phyloP scores from a whole-genome alignment of 768 basidiomycete genomes.

The Dictyophora rubrovolvata region DNA sequence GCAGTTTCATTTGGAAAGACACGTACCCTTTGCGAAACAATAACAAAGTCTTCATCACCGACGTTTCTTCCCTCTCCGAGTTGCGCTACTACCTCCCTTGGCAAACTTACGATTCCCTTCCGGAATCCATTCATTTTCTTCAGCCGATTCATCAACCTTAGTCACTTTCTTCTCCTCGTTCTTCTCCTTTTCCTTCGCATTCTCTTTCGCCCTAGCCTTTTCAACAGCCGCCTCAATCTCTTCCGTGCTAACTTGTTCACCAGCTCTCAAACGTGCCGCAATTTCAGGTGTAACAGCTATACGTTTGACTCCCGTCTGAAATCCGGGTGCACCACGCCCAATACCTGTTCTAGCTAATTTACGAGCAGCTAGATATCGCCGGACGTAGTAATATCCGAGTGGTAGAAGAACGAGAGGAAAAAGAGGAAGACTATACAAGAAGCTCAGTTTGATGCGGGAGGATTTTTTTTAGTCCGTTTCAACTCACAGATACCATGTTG shows the following conservation, averaged over 20 bases:
- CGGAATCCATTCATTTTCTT: slow-evolving; percentile 14
- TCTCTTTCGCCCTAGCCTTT: background rate
- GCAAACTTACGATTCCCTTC: background rate
- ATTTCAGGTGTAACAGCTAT: slow-evolving; percentile 12
- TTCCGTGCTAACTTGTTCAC: slow-evolving; percentile 10
- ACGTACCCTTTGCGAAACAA: too few relatives aligned
- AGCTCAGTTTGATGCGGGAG: background rate
- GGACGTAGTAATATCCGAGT: background rate
- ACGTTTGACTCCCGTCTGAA: slow-evolving; percentile 7
- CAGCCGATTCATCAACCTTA: background rate
- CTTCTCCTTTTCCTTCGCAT: background rate
- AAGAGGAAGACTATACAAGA: background rate
- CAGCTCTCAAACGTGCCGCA: slow-evolving; percentile 9
- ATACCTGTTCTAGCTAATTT: slow-evolving; percentile 6
- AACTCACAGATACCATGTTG: background rate
- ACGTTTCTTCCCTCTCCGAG: slow-evolving; percentile 9
- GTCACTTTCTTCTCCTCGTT: background rate
- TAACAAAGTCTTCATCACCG: background rate
- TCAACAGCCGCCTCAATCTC: slow-evolving; percentile 10
- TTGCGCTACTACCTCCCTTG: background rate
- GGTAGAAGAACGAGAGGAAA: slow-evolving; percentile 4
- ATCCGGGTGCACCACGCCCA: slow-evolving; percentile 9
- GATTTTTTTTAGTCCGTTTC: background rate
- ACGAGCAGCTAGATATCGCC: slow-evolving; percentile 1
- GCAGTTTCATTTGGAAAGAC: too few relatives aligned